Percentiles rank a stretch among this genome's conserved stretches.
phyloP scores from a whole-genome alignment of 257 asterid species.

The Nicotiana sylvestris region DNA sequence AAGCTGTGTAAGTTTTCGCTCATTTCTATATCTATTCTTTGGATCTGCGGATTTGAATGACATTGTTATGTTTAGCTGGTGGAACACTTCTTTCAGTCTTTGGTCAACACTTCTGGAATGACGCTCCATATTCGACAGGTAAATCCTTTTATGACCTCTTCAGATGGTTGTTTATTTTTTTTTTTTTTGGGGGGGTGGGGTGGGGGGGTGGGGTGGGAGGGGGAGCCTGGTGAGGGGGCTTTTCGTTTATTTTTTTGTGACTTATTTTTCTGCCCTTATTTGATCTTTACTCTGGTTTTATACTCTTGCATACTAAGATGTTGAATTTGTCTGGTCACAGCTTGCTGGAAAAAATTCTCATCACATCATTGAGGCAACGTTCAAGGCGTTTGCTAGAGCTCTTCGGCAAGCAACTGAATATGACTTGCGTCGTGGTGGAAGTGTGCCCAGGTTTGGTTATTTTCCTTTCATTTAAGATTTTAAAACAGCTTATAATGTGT shows the following conservation, averaged over 20 bases:
- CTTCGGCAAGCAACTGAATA: slow-evolving; percentile 92
- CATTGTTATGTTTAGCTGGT: slow-evolving; percentile 50
- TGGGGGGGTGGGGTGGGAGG: not conserved
- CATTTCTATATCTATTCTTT: not conserved
- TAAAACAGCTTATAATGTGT: not conserved
- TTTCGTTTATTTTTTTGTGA: not conserved
- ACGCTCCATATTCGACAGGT: slow-evolving; percentile 98
- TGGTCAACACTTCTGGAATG: slow-evolving; percentile 98
- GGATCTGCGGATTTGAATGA: not conserved
- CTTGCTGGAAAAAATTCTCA: slow-evolving; percentile 94
- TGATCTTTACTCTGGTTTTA: not conserved
- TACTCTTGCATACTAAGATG: not conserved
- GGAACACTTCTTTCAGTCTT: slow-evolving; percentile 96
- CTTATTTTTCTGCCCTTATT: not conserved
- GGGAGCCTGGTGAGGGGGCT: too few species aligned
- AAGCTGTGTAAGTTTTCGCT: not conserved
- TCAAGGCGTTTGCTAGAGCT: slow-evolving; percentile 99
- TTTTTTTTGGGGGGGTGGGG: not conserved
- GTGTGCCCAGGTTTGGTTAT: slow-evolving; percentile 68
- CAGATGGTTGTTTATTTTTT: not conserved
- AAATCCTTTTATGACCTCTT: not conserved
- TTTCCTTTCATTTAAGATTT: not conserved
- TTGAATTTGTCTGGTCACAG: slow-evolving; percentile 34
- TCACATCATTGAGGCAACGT: slow-evolving; percentile 97
- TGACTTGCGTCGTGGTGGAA: slow-evolving; percentile 84